Evolutionary conservation across 768 basidiomycete genomes (phyloP), one percentile per base, ranked within the genome.

Genomic region (Clavulina sp.): DNA sequence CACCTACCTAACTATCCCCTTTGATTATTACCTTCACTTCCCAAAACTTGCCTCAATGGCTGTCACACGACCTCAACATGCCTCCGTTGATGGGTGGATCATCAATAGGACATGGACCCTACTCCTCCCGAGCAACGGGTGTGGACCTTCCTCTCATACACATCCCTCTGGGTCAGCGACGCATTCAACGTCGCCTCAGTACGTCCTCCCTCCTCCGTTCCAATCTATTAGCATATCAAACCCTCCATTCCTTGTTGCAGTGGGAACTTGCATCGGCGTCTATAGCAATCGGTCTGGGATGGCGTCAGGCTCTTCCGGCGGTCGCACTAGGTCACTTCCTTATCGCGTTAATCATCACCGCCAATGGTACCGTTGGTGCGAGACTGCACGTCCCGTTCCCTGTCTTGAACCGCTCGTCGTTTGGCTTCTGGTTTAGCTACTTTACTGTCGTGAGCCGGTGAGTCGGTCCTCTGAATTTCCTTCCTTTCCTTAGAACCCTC

Each of bases 391-490:
- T 88, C 24, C 75, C 81, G 0, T 87, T 87, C 61, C 73, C 76
- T 1, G 73, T 89, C 48, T 69, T 87, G n/a, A 84, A 81, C 57
- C 72, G 87, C 16, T 85, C 86, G 1, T 86, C 82, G 0, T 84
- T 89, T 58, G 87, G 88, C 1, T 89, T 87, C 67, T 89, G 82
- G 77, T 74, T 89, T 59, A 83, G 84, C 60, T 89, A 86, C 65
- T 88, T 88, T 63, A 78, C 76, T 53, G 81, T 91, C 43, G 62
- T 88, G 53, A 84, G 81, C 57, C 75, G 85, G 43, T 55, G 41
- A 7, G 43, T 38, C 24, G 28, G 19, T 31, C 1, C 48, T 19
- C 4, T 21, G 30, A 50, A 18, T 7, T 50, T 26, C 21, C 34
- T 19, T 24, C 23, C 32, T 40, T 43, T 16, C 18, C 16, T 41